Conservation (phyloP, 352 stramenopile genomes). For the Nothophytophthora sp. region DNA sequence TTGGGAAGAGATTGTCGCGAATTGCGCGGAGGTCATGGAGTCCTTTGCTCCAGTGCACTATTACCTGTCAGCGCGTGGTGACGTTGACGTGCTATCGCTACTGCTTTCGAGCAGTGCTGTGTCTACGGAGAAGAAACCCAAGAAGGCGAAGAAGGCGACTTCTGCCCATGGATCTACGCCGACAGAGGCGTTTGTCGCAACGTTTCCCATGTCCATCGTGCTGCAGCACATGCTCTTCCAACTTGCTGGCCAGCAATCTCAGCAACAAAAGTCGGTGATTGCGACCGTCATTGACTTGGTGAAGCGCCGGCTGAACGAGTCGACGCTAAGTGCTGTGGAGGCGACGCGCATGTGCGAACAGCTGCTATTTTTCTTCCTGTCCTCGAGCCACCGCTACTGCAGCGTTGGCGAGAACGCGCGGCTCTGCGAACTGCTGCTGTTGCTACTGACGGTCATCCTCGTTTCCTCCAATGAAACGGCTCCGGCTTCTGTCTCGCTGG, state of each 20-base stretch:
- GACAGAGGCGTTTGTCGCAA: slow-evolving; percentile 13
- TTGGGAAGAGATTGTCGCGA: slow-evolving; percentile 40
- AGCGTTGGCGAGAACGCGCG: neutral
- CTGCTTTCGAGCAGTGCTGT: neutral
- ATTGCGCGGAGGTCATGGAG: slow-evolving; percentile 28
- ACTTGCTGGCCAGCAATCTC: slow-evolving; percentile 8
- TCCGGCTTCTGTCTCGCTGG: neutral
- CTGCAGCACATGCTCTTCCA: slow-evolving; percentile 33
- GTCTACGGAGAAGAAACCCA: slow-evolving; percentile 18
- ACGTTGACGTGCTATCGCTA: slow-evolving; percentile 44
- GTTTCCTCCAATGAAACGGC: slow-evolving; percentile 8
- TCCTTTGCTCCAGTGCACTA: slow-evolving; percentile 43
- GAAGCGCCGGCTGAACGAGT: slow-evolving; percentile 6
- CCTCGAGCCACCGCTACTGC: neutral
- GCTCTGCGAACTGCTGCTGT: slow-evolving; percentile 40
- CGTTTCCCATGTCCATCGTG: slow-evolving; percentile 20
- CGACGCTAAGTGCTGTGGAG: slow-evolving; percentile 11
- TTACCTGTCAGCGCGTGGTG: slow-evolving; percentile 47
- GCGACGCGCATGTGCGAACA: slow-evolving; percentile 49
- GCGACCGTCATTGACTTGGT: slow-evolving; percentile 12
- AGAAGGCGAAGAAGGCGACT: slow-evolving; percentile 14
- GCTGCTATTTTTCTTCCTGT: slow-evolving; percentile 43
- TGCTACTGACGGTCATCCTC: slow-evolving; percentile 37
- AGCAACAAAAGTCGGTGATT: slow-evolving; percentile 24
- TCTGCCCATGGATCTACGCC: neutral